Conservation (phyloP, 1,284 basidiomycete genomes). For the Malassezia caprae region DNA sequence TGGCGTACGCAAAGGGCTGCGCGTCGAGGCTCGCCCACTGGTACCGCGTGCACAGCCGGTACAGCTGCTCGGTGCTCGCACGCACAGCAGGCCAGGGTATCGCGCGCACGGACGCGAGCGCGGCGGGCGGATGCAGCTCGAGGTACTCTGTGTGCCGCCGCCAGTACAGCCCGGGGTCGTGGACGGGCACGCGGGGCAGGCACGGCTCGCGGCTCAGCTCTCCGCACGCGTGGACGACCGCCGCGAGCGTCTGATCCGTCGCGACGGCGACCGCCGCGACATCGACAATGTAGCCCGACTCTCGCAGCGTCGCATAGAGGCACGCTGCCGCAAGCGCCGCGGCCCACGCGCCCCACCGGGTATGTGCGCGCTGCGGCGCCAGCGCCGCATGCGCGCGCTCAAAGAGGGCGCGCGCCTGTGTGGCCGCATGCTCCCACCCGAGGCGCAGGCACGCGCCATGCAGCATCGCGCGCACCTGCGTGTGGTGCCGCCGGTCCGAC, state of each 20-base stretch:
- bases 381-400: background rate
- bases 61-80: background rate
- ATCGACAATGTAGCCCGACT: constrained; percentile 6
- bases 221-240: background rate
- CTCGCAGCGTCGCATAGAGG: constrained; percentile 14
- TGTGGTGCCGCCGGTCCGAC: background rate
- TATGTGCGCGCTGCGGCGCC: background rate
- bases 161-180: constrained; percentile 9
- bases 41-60: background rate
- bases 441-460: constrained; percentile 9
- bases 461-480: background rate
- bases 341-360: background rate
- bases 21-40: constrained; percentile 1
- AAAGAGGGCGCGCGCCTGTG: background rate
- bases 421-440: constrained; percentile 8
- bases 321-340: constrained; percentile 5
- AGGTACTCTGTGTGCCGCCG: background rate
- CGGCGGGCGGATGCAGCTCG: background rate
- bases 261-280: constrained; percentile 6
- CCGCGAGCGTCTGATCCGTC: background rate
- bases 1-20: constrained; percentile 14
- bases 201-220: background rate
- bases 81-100: background rate
- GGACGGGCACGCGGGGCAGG: background rate
- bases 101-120: background rate